Conservation (phyloP, 768 basidiomycete species). For the Leccinellum albellum region DNA sequence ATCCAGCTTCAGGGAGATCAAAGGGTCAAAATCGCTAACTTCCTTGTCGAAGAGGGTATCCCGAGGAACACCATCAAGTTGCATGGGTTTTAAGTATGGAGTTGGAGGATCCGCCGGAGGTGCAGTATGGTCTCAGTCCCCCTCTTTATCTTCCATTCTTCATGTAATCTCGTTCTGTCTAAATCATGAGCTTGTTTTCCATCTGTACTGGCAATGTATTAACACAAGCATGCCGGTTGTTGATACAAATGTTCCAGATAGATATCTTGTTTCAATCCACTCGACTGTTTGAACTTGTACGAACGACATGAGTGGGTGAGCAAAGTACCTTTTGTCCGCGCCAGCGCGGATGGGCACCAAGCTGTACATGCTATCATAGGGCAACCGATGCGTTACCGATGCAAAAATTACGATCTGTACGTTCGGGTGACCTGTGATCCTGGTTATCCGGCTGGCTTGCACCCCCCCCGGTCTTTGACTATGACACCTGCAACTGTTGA, state of each 20-base stretch:
- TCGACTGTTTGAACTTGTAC: slow-evolving; percentile 3
- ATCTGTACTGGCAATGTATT: slow-evolving; percentile 26
- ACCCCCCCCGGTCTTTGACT: too few species aligned
- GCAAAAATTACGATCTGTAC: too few species aligned
- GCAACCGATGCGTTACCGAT: too few species aligned
- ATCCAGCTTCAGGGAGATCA: slow-evolving; percentile 99
- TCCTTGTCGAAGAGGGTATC: slow-evolving; percentile 82
- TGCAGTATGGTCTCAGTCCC: slow-evolving; percentile 2
- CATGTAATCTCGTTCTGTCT: slow-evolving; percentile 20
- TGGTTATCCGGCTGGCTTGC: too few species aligned
- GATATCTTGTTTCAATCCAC: slow-evolving; percentile 15
- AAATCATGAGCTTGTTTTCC: slow-evolving; percentile 14
- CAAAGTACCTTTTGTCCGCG: slow-evolving; percentile 1
- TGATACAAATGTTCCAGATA: slow-evolving; percentile 24
- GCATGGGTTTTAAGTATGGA: slow-evolving; percentile 70
- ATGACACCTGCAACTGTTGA: too few species aligned
- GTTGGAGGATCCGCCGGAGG: background rate
- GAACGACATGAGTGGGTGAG: background rate
- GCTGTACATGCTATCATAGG: too few species aligned
- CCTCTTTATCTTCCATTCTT: slow-evolving; percentile 8
- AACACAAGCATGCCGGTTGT: slow-evolving; percentile 18
- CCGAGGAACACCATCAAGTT: slow-evolving; percentile 76
- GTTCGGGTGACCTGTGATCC: too few species aligned
- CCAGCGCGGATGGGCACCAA: background rate
- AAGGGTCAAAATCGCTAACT: slow-evolving; percentile 81